Evolutionary conservation across 1,284 basidiomycete genomes (phyloP).

Genomic region (Rhodotorula sp.): DNA sequence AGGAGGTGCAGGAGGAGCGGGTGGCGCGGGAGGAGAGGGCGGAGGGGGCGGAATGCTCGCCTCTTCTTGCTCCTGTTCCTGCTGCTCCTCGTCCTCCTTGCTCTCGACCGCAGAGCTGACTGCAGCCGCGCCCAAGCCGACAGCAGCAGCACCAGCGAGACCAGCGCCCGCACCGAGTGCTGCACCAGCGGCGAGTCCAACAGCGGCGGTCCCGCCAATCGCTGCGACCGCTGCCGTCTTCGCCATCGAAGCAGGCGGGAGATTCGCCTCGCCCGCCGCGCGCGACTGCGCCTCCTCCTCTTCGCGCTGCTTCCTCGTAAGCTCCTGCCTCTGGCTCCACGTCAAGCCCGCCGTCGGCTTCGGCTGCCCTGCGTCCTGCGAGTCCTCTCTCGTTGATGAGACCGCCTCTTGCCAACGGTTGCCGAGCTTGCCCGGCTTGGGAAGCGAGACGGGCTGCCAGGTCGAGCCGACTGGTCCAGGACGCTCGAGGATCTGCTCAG

Average conservation of each 20-base stretch:
- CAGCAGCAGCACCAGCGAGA: conserved; percentile 51
- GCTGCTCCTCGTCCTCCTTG: conserved; percentile 8
- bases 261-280: conserved; percentile 51
- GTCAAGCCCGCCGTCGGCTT: conserved; percentile 57
- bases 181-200: conserved; percentile 43
- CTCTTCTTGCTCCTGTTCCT: conserved; percentile 17
- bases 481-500: conserved; percentile 32
- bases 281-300: conserved; percentile 69
- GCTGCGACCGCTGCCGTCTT: conserved; percentile 48
- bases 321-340: conserved; percentile 84
- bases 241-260: conserved; percentile 48
- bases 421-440: conserved; percentile 77
- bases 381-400: not conserved
- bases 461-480: conserved; percentile 61
- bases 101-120: conserved; percentile 7
- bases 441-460: conserved; percentile 80
- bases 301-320: conserved; percentile 76
- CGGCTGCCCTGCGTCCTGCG: not conserved
- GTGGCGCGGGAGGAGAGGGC: conserved; percentile 50
- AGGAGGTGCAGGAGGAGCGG: conserved; percentile 48
- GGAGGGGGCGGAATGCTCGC: conserved; percentile 43
- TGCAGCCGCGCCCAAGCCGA: conserved; percentile 36
- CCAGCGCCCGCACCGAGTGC: conserved; percentile 46
- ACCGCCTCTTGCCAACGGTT: conserved; percentile 66
- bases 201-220: conserved; percentile 13